phyloP scores from a whole-genome alignment of 257 asterid species.

The Jasminum sambac region DNA sequence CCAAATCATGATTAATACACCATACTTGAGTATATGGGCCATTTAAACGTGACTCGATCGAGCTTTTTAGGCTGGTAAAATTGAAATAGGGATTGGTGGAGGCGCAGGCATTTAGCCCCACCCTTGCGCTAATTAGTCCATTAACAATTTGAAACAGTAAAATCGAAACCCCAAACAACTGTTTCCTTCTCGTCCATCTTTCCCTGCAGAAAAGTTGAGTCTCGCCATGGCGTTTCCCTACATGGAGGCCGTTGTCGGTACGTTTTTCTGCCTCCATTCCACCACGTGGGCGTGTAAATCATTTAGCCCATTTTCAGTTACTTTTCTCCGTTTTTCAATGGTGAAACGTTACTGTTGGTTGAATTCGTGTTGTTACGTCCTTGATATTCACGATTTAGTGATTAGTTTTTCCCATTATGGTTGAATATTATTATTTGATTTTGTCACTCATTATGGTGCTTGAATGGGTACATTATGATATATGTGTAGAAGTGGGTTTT shows the following conservation, averaged over 20 bases:
- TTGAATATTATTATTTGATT: not conserved
- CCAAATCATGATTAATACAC: too few species aligned
- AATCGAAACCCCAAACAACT: slow-evolving; percentile 8
- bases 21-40: too few species aligned
- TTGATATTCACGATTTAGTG: not conserved
- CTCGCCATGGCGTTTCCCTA: slow-evolving; percentile 82
- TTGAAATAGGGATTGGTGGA: too few species aligned
- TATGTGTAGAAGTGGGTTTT: slow-evolving; percentile 21
- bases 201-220: not conserved
- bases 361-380: not conserved
- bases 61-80: too few species aligned
- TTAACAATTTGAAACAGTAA: not conserved
- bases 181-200: not conserved
- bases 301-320: not conserved
- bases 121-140: too few species aligned
- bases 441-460: not conserved
- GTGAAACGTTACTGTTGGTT: slow-evolving; percentile 3
- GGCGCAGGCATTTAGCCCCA: too few species aligned
- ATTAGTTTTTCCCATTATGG: not conserved
- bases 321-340: not conserved
- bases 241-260: slow-evolving; percentile 86
- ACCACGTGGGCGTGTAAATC: not conserved
- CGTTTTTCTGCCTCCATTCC: slow-evolving; percentile 16
- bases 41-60: too few species aligned
- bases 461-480: not conserved